Conservation (phyloP, 2,329 filamentous ascomycete genomes). For the Drechmeria coniospora region DNA sequence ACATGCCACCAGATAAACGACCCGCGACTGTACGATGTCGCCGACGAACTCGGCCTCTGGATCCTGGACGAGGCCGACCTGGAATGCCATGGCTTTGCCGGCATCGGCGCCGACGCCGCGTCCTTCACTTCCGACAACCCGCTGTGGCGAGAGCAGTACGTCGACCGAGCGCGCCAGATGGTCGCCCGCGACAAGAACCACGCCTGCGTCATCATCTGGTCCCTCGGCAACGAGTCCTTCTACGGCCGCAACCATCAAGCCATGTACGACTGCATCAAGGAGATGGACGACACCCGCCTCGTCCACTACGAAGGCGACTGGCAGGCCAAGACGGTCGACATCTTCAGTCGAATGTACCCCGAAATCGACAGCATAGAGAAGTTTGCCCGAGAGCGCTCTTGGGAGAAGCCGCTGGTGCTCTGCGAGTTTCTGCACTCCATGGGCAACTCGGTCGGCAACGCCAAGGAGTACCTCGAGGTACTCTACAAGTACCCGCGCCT, state of each 20-base stretch:
- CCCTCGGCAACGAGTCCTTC: constrained; percentile 56
- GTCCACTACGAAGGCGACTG: constrained; percentile 53
- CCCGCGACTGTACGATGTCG: constrained; percentile 41
- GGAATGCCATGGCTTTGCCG: constrained; percentile 36
- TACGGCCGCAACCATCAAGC: constrained; percentile 51
- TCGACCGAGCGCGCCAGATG: constrained; percentile 50
- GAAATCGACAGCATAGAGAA: constrained; percentile 28
- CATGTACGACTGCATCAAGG: constrained; percentile 50
- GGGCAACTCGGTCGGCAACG: constrained; percentile 55
- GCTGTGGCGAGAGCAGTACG: constrained; percentile 46
- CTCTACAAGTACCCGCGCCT: constrained; percentile 36
- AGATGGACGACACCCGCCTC: constrained; percentile 38
- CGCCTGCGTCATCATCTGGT: constrained; percentile 54
- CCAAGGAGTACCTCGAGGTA: constrained; percentile 51
- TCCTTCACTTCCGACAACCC: constrained; percentile 42
- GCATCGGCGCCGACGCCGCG: constrained; percentile 18
- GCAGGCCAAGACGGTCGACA: constrained; percentile 41
- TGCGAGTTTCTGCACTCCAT: constrained; percentile 47
- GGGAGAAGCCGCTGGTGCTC: constrained; percentile 40
- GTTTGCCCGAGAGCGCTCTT: constrained; percentile 23
- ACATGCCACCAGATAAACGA: constrained; percentile 54
- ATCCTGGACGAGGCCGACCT: constrained; percentile 43
- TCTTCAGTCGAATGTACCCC: constrained; percentile 53
- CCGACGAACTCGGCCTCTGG: constrained; percentile 49
- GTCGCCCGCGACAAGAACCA: constrained; percentile 46